phyloP scores from a whole-genome alignment of 2,329 filamentous ascomycete species.

The Paecilomyces sp. region DNA sequence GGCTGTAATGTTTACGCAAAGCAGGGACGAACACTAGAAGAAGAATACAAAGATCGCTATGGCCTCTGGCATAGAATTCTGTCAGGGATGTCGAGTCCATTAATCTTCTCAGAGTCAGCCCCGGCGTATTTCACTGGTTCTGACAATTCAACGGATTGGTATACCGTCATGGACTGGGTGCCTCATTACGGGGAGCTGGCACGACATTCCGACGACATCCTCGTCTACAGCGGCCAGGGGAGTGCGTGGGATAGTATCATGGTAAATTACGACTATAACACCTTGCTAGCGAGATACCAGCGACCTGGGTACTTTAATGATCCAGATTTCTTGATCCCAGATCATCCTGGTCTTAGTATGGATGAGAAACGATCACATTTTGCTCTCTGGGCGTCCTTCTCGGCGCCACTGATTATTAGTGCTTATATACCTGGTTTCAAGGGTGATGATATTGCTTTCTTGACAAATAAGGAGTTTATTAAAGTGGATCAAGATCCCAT shows the following conservation, averaged over 20 bases:
- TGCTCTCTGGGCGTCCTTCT: slow-evolving; percentile 45
- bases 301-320: slow-evolving; percentile 43
- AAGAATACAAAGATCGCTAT: slow-evolving; percentile 26
- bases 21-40: slow-evolving; percentile 10
- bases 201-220: slow-evolving; percentile 38
- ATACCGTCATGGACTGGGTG: slow-evolving; percentile 40
- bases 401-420: slow-evolving; percentile 44
- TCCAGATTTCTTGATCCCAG: slow-evolving; percentile 43
- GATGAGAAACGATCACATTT: slow-evolving; percentile 44
- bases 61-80: slow-evolving; percentile 39
- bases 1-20: slow-evolving; percentile 31
- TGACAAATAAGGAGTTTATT: slow-evolving; percentile 37
- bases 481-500: slow-evolving; percentile 37
- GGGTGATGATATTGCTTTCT: slow-evolving; percentile 25
- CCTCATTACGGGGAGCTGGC: slow-evolving; percentile 36
- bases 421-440: slow-evolving; percentile 33
- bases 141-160: slow-evolving; percentile 37
- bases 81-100: slow-evolving; percentile 24
- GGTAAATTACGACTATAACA: slow-evolving; percentile 41
- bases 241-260: slow-evolving; percentile 43
- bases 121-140: slow-evolving; percentile 37
- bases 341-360: slow-evolving; percentile 38
- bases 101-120: slow-evolving; percentile 41
- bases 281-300: slow-evolving; percentile 38
- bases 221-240: slow-evolving; percentile 33